Percentiles rank a stretch among this genome's conserved stretches.
Evolutionary conservation across 2,329 filamentous ascomycete species (phyloP).

Genomic region (Aureobasidium subglaciale): DNA sequence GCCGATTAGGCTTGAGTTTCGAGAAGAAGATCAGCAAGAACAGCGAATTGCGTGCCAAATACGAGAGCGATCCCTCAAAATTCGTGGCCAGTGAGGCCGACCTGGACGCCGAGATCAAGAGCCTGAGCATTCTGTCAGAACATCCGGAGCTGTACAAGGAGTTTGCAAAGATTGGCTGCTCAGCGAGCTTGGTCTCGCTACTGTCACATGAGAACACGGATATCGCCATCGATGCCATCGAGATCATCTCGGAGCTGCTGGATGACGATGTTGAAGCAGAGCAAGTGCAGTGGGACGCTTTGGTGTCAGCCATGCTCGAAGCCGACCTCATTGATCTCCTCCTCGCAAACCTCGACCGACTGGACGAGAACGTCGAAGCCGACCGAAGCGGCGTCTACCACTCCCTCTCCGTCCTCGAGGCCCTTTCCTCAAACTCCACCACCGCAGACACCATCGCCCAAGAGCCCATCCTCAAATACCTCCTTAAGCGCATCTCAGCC

Average conservation of each 20-base stretch:
- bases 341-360: constrained; percentile 67
- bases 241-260: constrained; percentile 83
- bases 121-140: constrained; percentile 77
- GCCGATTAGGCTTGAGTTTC: constrained; percentile 72
- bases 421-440: constrained; percentile 64
- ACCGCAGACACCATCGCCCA: constrained; percentile 66
- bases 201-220: constrained; percentile 95
- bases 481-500: constrained; percentile 64
- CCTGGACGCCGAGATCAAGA: constrained; percentile 80
- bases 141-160: constrained; percentile 77
- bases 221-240: constrained; percentile 83
- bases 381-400: constrained; percentile 85
- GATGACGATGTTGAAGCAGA: constrained; percentile 85
- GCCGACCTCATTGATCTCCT: constrained; percentile 68
- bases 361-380: constrained; percentile 65
- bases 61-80: constrained; percentile 70
- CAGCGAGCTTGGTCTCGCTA: constrained; percentile 67
- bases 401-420: constrained; percentile 74
- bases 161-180: constrained; percentile 63
- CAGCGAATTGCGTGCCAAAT: constrained; percentile 77
- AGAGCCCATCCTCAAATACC: constrained; percentile 68
- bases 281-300: constrained; percentile 69
- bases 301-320: constrained; percentile 57
- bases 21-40: constrained; percentile 90
- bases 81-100: constrained; percentile 84